Base-by-base conservation (phyloP, 495 filamentous ascomycete species). In the Lepraria neglecta region DNA sequence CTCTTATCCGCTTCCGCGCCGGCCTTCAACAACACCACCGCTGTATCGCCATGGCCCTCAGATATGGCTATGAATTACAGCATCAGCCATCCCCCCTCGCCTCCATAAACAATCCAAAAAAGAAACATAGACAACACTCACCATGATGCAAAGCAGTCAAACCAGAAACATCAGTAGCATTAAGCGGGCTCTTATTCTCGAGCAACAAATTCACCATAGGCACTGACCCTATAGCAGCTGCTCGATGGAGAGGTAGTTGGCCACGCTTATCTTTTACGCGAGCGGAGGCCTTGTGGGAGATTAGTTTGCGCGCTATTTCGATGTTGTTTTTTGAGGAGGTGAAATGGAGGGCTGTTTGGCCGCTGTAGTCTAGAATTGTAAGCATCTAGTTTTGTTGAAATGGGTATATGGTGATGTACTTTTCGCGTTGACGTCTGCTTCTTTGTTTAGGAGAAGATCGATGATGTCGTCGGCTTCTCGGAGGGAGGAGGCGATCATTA, bases 11-110 rank as follows among this genome's bases (percentile, higher is more conserved):
- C 81, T 70, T 92, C 91, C 0, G 92, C 92, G 0, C 94, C 92
- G 1, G 86, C 86, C 69, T 88, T 95, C 31, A 98, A 72, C 54
- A 98, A 71, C 15, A 86, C 76, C 27, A 96, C 75, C 0, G 92
- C 94, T 1, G 91, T 84, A 73, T 96, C 90, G 0, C 92, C 94
- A 71, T 96, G 92, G 0, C 94, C 94, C 72, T 98, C 94, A 0
- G 90, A 88, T 62, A 97, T 81, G 3, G 88, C 67, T 69, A 4
- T 19, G 10, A 5, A 35, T 35, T 35, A 11, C 33, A 35, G 33
- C 33, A 35, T 6, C 33, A 35, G 10, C 33, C 33, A 24, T 24
- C 24, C 33, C 43, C 15, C 27, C 31, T 6, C 1, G 30, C 30
- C 7, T 17, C 3, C 9, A 54, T 56, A 15, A 38, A 17, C 9